Base-by-base conservation (phyloP, 129 eudicot species). In the Logfia minima region DNA sequence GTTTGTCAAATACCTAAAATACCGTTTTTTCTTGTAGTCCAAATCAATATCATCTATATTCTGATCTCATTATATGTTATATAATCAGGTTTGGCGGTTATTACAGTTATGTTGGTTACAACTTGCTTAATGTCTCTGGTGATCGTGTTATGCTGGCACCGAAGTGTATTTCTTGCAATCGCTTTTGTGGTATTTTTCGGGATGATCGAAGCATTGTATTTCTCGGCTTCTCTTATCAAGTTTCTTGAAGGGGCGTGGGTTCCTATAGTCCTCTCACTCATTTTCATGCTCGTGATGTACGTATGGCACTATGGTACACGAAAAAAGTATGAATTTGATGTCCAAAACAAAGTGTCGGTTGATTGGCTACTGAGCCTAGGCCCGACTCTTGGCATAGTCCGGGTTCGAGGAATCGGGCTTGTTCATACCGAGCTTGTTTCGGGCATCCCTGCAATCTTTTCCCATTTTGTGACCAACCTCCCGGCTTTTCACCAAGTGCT, bases 241-340 rank as follows among this genome's bases (percentile, higher is more conserved):
- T 95, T 95, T 80, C 88, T 92, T 3, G 99, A 95, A 83, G 99
- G 99, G 35, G 99, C 99, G 2, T 95, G 99, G 99, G 96, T 95
- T 28, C 99, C 99, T 1, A 80, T 95, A 51, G 97, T 83, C 4
- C 90, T 95, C 11, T 81, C 99, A 28, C 87, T 91, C 77, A 51
- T 85, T 62, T 89, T 95, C 85, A 86, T 95, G 94, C 73, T 84
- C 1, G 82, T 89, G 34, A 95, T 92, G 99, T 84, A 82, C 32
- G 80, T 88, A 8, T 95, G 99, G 99, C 97, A 92, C 87, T 95
- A 86, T 11, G 99, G 97, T 35, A 87, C 99, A 0, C 82, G 88
- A 5, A 86, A 83, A 66, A 91, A 88, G 73, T 94, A 94, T 24
- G 96, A 94, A 74, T 94, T 89, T 29, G 99, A 95, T 53, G 88